Conservation (phyloP, 257 asterid species). For the Jaltomata sinuosa region DNA sequence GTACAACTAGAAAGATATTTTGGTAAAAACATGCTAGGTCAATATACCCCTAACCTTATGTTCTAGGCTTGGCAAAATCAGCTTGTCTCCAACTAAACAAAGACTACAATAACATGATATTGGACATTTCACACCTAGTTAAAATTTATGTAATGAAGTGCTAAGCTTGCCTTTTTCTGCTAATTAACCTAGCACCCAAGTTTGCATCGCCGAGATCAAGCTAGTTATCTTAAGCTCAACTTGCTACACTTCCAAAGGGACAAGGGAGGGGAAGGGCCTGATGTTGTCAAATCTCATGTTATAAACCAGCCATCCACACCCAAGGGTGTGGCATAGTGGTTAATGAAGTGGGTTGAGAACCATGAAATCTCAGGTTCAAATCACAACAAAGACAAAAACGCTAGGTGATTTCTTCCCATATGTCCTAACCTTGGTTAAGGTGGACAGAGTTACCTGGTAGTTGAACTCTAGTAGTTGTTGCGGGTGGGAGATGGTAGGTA, state of each 20-base stretch:
- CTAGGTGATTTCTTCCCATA: too few species aligned
- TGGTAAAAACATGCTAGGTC: not conserved
- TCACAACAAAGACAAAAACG: too few species aligned
- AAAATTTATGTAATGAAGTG: not conserved
- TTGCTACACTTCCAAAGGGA: not conserved
- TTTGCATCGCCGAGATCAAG: not conserved
- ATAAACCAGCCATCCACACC: not conserved
- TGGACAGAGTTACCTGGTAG: too few species aligned
- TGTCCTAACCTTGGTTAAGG: too few species aligned
- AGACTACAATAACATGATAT: not conserved
- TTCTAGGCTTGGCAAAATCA: not conserved
- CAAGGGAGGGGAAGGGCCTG: not conserved
- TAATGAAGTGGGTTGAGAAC: too few species aligned
- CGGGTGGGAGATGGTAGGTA: too few species aligned
- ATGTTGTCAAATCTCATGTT: not conserved
- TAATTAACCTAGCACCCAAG: not conserved
- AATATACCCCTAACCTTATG: not conserved
- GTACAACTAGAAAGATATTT: not conserved
- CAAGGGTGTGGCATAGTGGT: too few species aligned
- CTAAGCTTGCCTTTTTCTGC: not conserved
- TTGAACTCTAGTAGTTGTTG: too few species aligned
- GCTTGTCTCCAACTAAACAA: not conserved
- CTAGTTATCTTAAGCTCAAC: not conserved
- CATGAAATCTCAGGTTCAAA: too few species aligned
- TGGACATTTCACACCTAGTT: not conserved